Evolutionary conservation across 2,329 filamentous ascomycete species (phyloP), one percentile per base, ranked within the genome.

Genomic region (Colletotrichum brevisporum): DNA sequence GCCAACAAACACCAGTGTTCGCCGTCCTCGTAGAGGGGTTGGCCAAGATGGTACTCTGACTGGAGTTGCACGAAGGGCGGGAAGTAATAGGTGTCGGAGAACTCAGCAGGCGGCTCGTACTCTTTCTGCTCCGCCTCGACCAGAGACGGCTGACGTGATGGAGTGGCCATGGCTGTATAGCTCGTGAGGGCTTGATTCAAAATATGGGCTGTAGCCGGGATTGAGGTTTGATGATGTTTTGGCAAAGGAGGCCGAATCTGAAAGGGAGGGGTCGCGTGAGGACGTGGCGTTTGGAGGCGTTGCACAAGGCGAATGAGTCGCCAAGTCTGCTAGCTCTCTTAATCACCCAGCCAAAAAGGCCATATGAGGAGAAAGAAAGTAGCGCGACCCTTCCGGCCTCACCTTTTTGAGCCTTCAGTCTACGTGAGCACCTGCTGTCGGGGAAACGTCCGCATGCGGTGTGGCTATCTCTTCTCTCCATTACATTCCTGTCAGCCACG

Each of bases 361-460:
- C 41, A n/a, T 6, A n/a, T 15, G 41, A 43, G 41, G 16, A 43
- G 41, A 43, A 43, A 15, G 8, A 4, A 15, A 9, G 43, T 18
- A 27, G 24, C 55, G 27, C 43, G 2, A 10, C 43, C 2, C 21
- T 18, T 9, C 15, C 2, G 31, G 21, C 9, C 15, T 47, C 41
- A 31, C 21, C 4, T 31, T 57, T 15, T 6, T 43, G 1, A 31
- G 18, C 0, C 8, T 5, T 18, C 24, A 8, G 18, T 26, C 2
- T 5, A 10, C 0, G n/a, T 3, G 24, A 16, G 1, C 18, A 3
- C 6, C 24, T 21, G 26, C 9, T 48, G 55, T 1, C 43, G 27
- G 55, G 55, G 43, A 31, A 2, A 58, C 55, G 45, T 41, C 55
- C 41, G 55, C 55, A 58, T 58, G 55, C 55, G 55, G 55, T 48